Percentiles rank a stretch among this genome's conserved stretches.
These are phyloP conservation scores for Aeminium ludgeri DNA, from an alignment of 495 filamentous ascomycete genomes.

Conservation along the genomic window DNA sequence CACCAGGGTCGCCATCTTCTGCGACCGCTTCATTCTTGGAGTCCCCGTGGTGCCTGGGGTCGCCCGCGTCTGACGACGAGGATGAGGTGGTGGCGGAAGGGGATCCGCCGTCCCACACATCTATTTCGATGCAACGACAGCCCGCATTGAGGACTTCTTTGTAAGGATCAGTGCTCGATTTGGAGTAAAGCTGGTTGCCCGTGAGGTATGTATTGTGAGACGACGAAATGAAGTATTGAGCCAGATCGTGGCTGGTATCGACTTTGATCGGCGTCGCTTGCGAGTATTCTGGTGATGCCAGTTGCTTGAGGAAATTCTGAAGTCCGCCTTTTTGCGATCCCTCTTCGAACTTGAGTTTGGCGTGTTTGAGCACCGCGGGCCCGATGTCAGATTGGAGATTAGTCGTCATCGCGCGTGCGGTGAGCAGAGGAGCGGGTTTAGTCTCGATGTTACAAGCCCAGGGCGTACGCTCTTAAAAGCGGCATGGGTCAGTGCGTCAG, in stretches of 20 bases:
- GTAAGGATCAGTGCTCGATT: conserved; percentile 66
- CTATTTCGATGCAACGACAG: conserved; percentile 89
- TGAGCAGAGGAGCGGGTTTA: no score
- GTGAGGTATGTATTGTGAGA: conserved; percentile 94
- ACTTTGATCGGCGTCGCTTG: conserved; percentile 1
- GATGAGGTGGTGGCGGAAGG: conserved; percentile 5
- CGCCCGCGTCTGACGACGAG: conserved; percentile 2
- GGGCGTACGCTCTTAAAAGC: no score
- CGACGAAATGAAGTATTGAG: conserved; percentile 78
- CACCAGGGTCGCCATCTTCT: conserved; percentile 12
- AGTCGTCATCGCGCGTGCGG: no score
- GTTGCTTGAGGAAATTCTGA: conserved; percentile 6
- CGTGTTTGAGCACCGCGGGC: conserved; percentile 3
- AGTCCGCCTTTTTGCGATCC: conserved; percentile 5
- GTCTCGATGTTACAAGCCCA: no score
- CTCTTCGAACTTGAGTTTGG: conserved; percentile 2
- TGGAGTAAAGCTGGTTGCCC: conserved; percentile 78
- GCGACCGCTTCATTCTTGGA: neutral
- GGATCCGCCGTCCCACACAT: conserved; percentile 78
- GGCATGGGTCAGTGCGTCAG: no score
- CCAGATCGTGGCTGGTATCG: conserved; percentile 40
- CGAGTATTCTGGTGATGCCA: neutral
- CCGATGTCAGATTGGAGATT: no score
- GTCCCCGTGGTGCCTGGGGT: neutral
- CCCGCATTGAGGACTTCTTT: conserved; percentile 60